These are phyloP conservation scores for Clohesyomyces aquaticus DNA, from an alignment of 495 filamentous ascomycete species.

Conservation along the genomic window DNA sequence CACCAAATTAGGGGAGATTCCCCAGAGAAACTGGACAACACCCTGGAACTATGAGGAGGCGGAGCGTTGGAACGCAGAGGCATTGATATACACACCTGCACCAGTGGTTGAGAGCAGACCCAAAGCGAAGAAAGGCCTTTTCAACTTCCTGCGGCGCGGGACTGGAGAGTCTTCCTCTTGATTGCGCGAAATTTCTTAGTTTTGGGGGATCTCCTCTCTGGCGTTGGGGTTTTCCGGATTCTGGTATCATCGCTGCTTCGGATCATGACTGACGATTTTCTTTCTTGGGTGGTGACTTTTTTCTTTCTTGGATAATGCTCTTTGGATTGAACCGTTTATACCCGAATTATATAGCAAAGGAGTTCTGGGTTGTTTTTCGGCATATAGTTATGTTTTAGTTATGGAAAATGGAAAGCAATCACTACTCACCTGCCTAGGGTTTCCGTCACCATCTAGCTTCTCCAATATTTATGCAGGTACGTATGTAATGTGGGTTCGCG, in stretches of 20 bases:
- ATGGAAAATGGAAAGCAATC: too few relatives aligned
- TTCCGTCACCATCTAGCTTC: too few relatives aligned
- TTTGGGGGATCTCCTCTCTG: background rate
- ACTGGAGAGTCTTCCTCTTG: background rate
- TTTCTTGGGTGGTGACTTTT: background rate
- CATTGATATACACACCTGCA: slow-evolving; percentile 29
- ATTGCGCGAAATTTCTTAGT: background rate
- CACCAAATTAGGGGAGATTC: slow-evolving; percentile 52
- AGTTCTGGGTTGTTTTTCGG: background rate
- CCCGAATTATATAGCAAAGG: background rate
- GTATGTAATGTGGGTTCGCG: too few relatives aligned
- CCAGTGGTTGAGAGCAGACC: slow-evolving; percentile 13
- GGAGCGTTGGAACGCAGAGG: slow-evolving; percentile 43
- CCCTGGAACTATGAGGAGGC: slow-evolving; percentile 46
- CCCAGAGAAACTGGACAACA: slow-evolving; percentile 46
- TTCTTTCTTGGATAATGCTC: background rate
- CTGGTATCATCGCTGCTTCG: background rate
- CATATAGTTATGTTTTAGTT: background rate
- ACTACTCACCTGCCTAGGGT: too few relatives aligned
- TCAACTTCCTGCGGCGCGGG: slow-evolving; percentile 35
- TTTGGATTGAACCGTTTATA: background rate
- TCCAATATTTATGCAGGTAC: too few relatives aligned
- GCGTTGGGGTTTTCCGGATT: background rate
- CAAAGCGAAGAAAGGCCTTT: slow-evolving; percentile 31
- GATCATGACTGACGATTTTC: slow-evolving; percentile 1